Evolutionary conservation across 495 filamentous ascomycete species (phyloP).

Genomic region (Cladorrhinum samala): DNA sequence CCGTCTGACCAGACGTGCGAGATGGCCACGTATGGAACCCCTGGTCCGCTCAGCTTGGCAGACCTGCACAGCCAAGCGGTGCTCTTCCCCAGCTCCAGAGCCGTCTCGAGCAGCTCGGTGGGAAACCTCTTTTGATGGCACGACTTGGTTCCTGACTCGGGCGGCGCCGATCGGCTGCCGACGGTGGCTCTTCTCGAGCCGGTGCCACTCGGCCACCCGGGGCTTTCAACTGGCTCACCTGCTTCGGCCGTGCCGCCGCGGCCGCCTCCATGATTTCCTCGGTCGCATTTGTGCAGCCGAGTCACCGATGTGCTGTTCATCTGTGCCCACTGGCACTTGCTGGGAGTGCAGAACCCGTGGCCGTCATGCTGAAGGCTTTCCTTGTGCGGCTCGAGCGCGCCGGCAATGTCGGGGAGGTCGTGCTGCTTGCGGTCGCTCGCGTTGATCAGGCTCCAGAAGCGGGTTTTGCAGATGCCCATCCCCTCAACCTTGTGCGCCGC

Average conservation of each 20-base stretch:
- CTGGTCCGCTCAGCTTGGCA: background rate
- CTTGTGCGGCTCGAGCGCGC: background rate
- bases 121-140: background rate
- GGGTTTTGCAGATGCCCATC: slow-evolving; percentile 1
- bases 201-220: background rate
- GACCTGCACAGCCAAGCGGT: background rate
- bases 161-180: too few species aligned
- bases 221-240: background rate
- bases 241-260: too few species aligned
- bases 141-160: background rate
- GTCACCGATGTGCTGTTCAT: slow-evolving; percentile 3
- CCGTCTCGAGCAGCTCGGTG: slow-evolving; percentile 1
- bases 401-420: background rate
- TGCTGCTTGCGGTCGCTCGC: slow-evolving; percentile 3
- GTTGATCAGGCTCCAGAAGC: background rate
- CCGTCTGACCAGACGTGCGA: slow-evolving; percentile 23
- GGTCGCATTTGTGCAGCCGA: slow-evolving; percentile 1
- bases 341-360: background rate
- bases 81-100: slow-evolving; percentile 1
- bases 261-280: background rate
- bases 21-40: slow-evolving; percentile 12
- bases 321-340: slow-evolving; percentile 1
- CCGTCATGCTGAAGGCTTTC: background rate
- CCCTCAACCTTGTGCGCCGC: background rate
- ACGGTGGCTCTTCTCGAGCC: too few species aligned